Conservation (phyloP, 352 stramenopile species). For the Globisporangium solare region DNA sequence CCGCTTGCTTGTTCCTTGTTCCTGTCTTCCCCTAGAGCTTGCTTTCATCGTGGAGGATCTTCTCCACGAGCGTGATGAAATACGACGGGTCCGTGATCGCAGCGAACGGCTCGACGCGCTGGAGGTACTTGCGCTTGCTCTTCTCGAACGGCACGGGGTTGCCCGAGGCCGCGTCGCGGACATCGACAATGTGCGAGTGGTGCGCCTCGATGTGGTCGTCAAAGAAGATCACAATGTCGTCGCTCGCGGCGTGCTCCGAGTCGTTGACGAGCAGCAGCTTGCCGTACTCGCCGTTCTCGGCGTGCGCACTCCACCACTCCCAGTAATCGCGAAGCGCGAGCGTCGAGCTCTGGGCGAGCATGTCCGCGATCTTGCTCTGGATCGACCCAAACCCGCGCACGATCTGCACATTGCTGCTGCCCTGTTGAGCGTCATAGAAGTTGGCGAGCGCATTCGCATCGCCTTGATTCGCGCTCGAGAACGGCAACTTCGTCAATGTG, state of each 20-base stretch:
- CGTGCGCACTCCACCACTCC: constrained; percentile 84
- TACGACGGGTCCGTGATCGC: constrained; percentile 75
- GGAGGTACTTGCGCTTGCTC: constrained; percentile 45
- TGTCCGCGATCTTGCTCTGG: constrained; percentile 26
- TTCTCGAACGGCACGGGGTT: constrained; percentile 47
- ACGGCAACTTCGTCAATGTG: constrained; percentile 55
- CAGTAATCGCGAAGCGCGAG: constrained; percentile 79
- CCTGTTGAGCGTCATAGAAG: constrained; percentile 29
- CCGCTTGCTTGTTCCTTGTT: too few species aligned
- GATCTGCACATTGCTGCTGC: constrained; percentile 29
- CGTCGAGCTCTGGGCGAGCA: constrained; percentile 30
- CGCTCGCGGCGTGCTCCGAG: constrained; percentile 10
- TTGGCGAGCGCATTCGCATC: constrained; percentile 18
- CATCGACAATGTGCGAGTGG: constrained; percentile 76
- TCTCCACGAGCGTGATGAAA: constrained; percentile 56
- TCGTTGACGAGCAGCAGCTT: constrained; percentile 62
- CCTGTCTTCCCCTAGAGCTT: constrained; percentile 3
- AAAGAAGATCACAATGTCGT: constrained; percentile 48
- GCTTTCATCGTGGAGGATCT: constrained; percentile 18
- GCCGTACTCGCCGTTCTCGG: constrained; percentile 67
- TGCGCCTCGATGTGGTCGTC: constrained; percentile 79
- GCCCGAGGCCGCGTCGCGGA: constrained; percentile 50
- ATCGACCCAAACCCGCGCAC: constrained; percentile 57
- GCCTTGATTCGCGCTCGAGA: constrained; percentile 36
- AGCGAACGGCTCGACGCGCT: constrained; percentile 76